A percentile compares a stretch with the other conserved stretches of the same genome.
These are phyloP conservation scores for Pseudonectria foliicola DNA, from an alignment of 2,329 filamentous ascomycete genomes.

Conservation along the genomic window DNA sequence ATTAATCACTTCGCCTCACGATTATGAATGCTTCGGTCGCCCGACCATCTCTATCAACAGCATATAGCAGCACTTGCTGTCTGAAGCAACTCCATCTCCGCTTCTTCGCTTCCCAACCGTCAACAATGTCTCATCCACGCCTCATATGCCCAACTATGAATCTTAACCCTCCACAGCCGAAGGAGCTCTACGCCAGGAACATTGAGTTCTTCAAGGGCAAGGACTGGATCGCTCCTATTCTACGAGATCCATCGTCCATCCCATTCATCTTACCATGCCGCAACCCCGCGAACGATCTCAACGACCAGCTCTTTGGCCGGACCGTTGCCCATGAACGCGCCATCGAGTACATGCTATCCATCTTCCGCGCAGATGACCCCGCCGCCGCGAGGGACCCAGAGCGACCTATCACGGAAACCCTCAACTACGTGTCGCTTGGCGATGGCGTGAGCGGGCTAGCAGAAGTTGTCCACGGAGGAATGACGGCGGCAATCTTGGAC, in stretches of 20 bases:
- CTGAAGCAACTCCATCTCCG: not conserved
- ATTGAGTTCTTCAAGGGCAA: conserved; percentile 27
- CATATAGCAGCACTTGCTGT: too few species aligned
- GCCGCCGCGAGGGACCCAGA: conserved; percentile 15
- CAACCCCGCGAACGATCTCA: conserved; percentile 19
- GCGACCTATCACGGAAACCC: conserved; percentile 21
- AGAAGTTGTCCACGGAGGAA: conserved; percentile 29
- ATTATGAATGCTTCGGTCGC: too few species aligned
- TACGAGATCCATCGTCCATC: conserved; percentile 20
- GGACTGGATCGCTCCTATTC: conserved; percentile 29
- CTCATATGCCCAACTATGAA: conserved; percentile 25
- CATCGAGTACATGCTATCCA: conserved; percentile 28
- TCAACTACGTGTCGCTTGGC: conserved; percentile 26
- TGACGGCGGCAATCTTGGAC: conserved; percentile 29
- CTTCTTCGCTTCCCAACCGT: conserved; percentile 9
- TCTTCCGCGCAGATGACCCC: conserved; percentile 24
- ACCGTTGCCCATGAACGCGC: conserved; percentile 23
- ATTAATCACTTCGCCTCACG: too few species aligned
- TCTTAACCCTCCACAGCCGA: conserved; percentile 19
- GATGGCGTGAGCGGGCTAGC: conserved; percentile 27
- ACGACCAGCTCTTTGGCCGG: conserved; percentile 29
- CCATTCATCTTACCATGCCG: conserved; percentile 28
- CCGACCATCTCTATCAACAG: too few species aligned
- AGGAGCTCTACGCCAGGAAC: conserved; percentile 20
- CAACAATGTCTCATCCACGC: conserved; percentile 18